These are phyloP conservation scores for Leccinum disarticulatum DNA, from an alignment of 768 basidiomycete genomes.

Conservation along the genomic window DNA sequence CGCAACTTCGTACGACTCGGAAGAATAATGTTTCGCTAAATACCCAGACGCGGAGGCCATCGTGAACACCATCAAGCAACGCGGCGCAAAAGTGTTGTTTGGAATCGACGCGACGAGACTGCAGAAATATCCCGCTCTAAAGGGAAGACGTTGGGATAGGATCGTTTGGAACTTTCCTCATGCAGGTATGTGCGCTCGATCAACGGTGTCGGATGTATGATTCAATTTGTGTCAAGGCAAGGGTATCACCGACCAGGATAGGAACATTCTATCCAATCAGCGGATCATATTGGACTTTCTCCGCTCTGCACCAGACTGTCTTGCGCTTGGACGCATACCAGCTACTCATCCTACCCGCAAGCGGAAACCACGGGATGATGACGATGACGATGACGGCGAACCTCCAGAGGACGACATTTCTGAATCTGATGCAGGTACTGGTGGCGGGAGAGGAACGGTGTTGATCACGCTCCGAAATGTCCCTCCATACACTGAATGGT, in stretches of 20 bases:
- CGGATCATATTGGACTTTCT: slow-evolving; percentile 79
- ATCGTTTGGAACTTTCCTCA: slow-evolving; percentile 98
- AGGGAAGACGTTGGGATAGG: slow-evolving; percentile 66
- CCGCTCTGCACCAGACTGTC: slow-evolving; percentile 61
- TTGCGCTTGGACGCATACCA: slow-evolving; percentile 60
- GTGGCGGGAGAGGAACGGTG: slow-evolving; percentile 59
- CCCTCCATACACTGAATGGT: slow-evolving; percentile 87
- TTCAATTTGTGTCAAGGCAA: slow-evolving; percentile 49
- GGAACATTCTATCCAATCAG: slow-evolving; percentile 91
- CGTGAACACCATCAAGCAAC: slow-evolving; percentile 50
- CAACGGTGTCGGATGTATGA: not conserved
- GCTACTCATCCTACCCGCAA: slow-evolving; percentile 39
- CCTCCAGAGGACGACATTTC: slow-evolving; percentile 26
- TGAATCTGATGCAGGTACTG: slow-evolving; percentile 17
- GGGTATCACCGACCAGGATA: slow-evolving; percentile 90
- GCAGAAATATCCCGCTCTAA: slow-evolving; percentile 56
- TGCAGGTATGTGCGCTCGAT: slow-evolving; percentile 63
- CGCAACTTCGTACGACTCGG: slow-evolving; percentile 84
- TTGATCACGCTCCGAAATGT: slow-evolving; percentile 87
- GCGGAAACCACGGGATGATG: slow-evolving; percentile 42
- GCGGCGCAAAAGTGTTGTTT: slow-evolving; percentile 74
- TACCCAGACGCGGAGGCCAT: slow-evolving; percentile 72
- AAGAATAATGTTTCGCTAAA: slow-evolving; percentile 74
- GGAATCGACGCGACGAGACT: slow-evolving; percentile 82
- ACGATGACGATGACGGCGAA: slow-evolving; percentile 47